Evolutionary conservation across 1,139 yeast genomes (phyloP).

Genomic region (Kurtzmaniella natalensis): DNA sequence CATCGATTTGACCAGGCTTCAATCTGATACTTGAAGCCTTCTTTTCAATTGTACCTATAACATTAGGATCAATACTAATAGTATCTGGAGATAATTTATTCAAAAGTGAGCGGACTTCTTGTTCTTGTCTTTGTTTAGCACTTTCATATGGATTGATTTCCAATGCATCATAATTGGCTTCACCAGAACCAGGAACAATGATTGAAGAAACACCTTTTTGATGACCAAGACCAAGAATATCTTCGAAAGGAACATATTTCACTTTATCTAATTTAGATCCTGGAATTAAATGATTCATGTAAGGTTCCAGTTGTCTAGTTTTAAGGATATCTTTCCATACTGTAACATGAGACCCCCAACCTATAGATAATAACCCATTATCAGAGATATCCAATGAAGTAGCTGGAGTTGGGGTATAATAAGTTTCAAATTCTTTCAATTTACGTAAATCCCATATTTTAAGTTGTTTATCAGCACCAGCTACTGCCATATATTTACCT

Average conservation of each 20-base stretch:
- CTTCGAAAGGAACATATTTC: conserved; percentile 91
- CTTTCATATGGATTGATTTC: conserved; percentile 92
- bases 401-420: conserved; percentile 83
- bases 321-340: conserved; percentile 75
- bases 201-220: conserved; percentile 70
- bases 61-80: conserved; percentile 84
- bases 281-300: conserved; percentile 85
- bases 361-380: conserved; percentile 78
- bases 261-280: conserved; percentile 67
- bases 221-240: conserved; percentile 88
- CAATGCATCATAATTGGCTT: conserved; percentile 93
- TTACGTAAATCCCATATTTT: conserved; percentile 94
- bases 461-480: conserved; percentile 80
- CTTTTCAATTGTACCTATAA: conserved; percentile 80
- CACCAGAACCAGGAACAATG: conserved; percentile 96
- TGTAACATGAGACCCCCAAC: conserved; percentile 94
- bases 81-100: conserved; percentile 92
- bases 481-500: conserved; percentile 91
- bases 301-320: conserved; percentile 65
- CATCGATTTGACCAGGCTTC: conserved; percentile 56
- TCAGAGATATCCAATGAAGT: conserved; percentile 78
- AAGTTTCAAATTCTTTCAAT: conserved; percentile 69
- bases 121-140: conserved; percentile 89
- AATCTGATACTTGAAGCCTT: conserved; percentile 61
- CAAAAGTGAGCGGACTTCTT: conserved; percentile 79